Conservation (phyloP, 768 basidiomycete species). For the Rhizopogon salebrosus region DNA sequence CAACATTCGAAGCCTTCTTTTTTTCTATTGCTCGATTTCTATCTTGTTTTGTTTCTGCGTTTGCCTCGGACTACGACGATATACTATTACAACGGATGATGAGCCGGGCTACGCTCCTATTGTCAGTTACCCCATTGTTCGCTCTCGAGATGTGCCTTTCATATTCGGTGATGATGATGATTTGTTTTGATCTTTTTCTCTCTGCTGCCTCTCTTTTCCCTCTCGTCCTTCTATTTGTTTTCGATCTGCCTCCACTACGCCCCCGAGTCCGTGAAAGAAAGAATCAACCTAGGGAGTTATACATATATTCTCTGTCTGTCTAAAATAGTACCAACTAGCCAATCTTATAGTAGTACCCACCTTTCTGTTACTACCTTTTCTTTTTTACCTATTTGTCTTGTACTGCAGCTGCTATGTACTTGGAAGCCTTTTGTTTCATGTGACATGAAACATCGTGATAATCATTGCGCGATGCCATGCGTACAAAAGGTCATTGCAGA, state of each 20-base stretch:
- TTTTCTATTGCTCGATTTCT: slow-evolving; percentile 10
- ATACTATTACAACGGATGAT: slow-evolving; percentile 29
- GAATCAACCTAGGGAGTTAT: slow-evolving; percentile 4
- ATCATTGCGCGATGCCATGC: background rate
- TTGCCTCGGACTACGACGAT: slow-evolving; percentile 16
- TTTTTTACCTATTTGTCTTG: background rate
- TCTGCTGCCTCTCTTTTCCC: slow-evolving; percentile 2
- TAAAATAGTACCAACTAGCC: slow-evolving; percentile 9
- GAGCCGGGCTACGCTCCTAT: slow-evolving; percentile 25
- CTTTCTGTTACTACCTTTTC: slow-evolving; percentile 1
- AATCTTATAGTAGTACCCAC: slow-evolving; percentile 8
- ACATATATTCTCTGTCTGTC: slow-evolving; percentile 7
- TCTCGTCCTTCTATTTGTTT: slow-evolving; percentile 17
- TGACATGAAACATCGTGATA: background rate
- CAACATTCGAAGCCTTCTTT: slow-evolving; percentile 9
- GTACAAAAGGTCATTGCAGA: background rate
- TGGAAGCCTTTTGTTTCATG: background rate
- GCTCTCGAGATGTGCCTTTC: slow-evolving; percentile 32
- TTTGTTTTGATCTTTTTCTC: slow-evolving; percentile 26
- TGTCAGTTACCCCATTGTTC: slow-evolving; percentile 27
- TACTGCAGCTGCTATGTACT: background rate
- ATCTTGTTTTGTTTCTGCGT: slow-evolving; percentile 14
- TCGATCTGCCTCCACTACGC: slow-evolving; percentile 25
- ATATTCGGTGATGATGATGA: too few relatives aligned
- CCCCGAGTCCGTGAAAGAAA: slow-evolving; percentile 7